Evolutionary conservation across 139 green algal genomes (phyloP), one percentile per base, ranked within the genome.

Genomic region (Eudorina sp.): DNA sequence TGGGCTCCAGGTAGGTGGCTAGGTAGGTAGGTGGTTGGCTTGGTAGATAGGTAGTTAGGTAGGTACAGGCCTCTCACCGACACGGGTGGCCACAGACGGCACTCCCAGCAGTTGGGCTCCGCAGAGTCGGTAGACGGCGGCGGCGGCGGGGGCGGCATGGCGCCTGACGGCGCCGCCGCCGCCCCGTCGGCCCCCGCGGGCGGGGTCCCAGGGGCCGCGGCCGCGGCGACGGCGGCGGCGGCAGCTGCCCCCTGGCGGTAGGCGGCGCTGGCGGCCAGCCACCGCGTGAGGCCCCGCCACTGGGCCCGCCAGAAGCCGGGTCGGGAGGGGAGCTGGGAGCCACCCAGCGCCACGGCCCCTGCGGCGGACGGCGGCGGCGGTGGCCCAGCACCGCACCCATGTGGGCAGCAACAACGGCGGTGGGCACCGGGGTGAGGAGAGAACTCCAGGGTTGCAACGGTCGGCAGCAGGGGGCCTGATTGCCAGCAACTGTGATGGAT

Each of bases 41-140:
- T n/a, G n/a, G n/a, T n/a, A n/a, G n/a, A n/a, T n/a, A n/a, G n/a
- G n/a, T n/a, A n/a, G n/a, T n/a, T n/a, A n/a, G n/a, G n/a, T n/a
- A n/a, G n/a, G n/a, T n/a, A n/a, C n/a, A n/a, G n/a, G n/a, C n/a
- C n/a, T n/a, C 78, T 18, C 60, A 86, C 80, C 60, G 31, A 18
- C 9, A 86, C 0, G 29, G 18, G 41, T 0, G 60, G 80, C 80
- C 80, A 86, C 58, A 76, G 14, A n/a, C 80, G 41, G 6, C 9
- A n/a, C 43, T 86, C 80, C 80, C 76, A 18, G 80, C 80, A 45
- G 58, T 86, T 86, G 41, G n/a, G 40, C 11, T 19, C 34, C 9
- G 68, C 34, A 76, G 13, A 4, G 40, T 25, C 34, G 29, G 3
- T 27, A 19, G 11, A 74, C 18, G n/a, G n/a, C n/a, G n/a, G 64